phyloP scores from a whole-genome alignment of 176 grass and related monocot genomes.

The Typha latifolia region DNA sequence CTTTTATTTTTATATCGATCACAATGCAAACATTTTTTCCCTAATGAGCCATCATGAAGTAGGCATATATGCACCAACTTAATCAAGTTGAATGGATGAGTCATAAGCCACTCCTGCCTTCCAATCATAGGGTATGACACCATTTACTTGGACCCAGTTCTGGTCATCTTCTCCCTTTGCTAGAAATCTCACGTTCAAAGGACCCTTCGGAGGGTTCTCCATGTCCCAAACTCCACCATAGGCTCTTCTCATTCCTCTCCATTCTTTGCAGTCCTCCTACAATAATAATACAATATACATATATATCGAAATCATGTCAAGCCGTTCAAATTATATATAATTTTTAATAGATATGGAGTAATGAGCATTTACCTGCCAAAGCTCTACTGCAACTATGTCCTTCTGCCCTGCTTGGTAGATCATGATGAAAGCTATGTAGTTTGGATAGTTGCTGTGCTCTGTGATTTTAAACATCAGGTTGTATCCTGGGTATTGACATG shows the following conservation, averaged over 20 bases:
- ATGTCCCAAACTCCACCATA: no score
- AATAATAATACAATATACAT: not conserved
- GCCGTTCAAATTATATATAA: no score
- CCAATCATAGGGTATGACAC: not conserved
- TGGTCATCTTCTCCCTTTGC: not conserved
- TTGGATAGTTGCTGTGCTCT: not conserved
- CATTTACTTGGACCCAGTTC: not conserved
- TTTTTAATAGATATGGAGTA: no score
- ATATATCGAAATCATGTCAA: no score
- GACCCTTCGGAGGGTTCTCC: not conserved
- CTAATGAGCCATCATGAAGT: no score
- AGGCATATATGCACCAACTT: no score
- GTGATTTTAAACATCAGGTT: not conserved
- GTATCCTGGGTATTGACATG: conserved; percentile 2
- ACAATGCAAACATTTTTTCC: no score
- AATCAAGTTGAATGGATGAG: no score
- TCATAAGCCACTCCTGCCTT: not conserved
- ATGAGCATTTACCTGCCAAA: no score
- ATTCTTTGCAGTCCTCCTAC: not conserved
- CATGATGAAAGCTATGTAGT: not conserved
- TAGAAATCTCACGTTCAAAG: not conserved
- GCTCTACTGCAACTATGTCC: no score
- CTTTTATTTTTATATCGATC: no score
- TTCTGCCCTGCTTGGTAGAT: no score
- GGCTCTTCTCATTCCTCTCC: not conserved